Evolutionary conservation across 768 basidiomycete species (phyloP).

Genomic region (Suillus tomentosus): DNA sequence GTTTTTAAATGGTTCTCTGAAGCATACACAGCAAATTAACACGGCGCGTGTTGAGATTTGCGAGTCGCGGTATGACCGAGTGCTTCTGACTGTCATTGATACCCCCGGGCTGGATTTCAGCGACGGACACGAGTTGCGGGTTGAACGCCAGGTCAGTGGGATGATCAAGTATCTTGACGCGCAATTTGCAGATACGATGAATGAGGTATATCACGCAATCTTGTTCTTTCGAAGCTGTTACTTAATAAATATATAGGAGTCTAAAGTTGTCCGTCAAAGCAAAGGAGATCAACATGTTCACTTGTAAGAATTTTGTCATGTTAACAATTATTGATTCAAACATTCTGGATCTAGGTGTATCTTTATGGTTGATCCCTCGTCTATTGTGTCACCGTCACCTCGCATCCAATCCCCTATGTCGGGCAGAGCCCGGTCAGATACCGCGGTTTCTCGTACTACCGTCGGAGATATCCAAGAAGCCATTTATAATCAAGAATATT

Average conservation of each 20-base stretch:
- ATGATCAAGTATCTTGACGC: conserved; percentile 79
- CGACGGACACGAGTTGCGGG: conserved; percentile 69
- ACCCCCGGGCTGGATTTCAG: conserved; percentile 83
- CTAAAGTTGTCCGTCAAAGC: conserved; percentile 83
- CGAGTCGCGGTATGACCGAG: conserved; percentile 80
- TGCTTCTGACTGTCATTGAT: conserved; percentile 80
- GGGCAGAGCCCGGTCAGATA: conserved; percentile 63
- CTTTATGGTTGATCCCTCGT: conserved; percentile 80
- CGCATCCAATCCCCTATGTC: conserved; percentile 51
- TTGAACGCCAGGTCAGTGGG: conserved; percentile 75
- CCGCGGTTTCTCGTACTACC: conserved; percentile 57
- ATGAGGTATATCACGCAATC: conserved; percentile 52
- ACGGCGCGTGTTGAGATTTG: conserved; percentile 78
- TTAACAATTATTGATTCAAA: conserved; percentile 17
- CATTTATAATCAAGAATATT: conserved; percentile 50
- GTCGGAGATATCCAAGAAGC: conserved; percentile 55
- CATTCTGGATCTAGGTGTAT: conserved; percentile 57
- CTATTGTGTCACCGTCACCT: conserved; percentile 60
- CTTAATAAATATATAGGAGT: conserved; percentile 55
- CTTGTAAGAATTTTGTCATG: conserved; percentile 51
- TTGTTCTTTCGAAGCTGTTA: conserved; percentile 4
- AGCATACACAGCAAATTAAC: conserved; percentile 63
- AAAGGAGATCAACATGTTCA: conserved; percentile 91
- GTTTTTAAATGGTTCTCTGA: conserved; percentile 63
- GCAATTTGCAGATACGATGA: conserved; percentile 86